Evolutionary conservation across 2,329 filamentous ascomycete species (phyloP).

Genomic region (Fusarium sacchari): DNA sequence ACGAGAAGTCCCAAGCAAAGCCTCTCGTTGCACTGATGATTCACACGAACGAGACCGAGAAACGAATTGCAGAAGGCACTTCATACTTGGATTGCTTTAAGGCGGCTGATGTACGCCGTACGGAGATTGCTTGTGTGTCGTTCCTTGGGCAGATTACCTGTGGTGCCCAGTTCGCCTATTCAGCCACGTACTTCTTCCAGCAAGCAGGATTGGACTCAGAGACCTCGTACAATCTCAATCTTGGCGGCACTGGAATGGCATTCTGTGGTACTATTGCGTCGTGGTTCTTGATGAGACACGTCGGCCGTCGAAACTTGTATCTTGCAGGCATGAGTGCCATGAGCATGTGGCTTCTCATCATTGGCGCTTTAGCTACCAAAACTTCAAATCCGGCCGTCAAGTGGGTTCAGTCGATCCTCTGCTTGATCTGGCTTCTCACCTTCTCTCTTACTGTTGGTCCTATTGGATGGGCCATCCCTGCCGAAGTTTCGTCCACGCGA

Average conservation of each 20-base stretch:
- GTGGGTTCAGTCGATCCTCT: neutral
- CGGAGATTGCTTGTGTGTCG: neutral
- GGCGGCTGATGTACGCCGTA: neutral
- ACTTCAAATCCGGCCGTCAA: neutral
- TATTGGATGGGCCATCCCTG: neutral
- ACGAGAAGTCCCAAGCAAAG: neutral
- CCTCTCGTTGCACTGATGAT: neutral
- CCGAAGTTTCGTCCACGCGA: neutral
- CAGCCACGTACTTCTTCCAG: neutral
- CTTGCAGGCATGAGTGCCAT: neutral
- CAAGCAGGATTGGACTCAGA: neutral
- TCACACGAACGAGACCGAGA: neutral
- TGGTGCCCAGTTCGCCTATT: neutral
- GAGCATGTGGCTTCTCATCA: neutral
- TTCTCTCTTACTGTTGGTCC: rapidly evolving
- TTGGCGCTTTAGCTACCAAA: neutral
- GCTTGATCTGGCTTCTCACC: neutral
- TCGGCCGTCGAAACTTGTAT: neutral
- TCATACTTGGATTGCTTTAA: neutral
- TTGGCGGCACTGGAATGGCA: neutral
- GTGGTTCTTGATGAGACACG: neutral
- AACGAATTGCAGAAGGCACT: neutral
- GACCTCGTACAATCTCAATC: neutral
- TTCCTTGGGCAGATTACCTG: neutral
- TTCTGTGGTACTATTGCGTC: neutral